phyloP scores from a whole-genome alignment of 306 rosid genomes.

The Cucumis hystrix region DNA sequence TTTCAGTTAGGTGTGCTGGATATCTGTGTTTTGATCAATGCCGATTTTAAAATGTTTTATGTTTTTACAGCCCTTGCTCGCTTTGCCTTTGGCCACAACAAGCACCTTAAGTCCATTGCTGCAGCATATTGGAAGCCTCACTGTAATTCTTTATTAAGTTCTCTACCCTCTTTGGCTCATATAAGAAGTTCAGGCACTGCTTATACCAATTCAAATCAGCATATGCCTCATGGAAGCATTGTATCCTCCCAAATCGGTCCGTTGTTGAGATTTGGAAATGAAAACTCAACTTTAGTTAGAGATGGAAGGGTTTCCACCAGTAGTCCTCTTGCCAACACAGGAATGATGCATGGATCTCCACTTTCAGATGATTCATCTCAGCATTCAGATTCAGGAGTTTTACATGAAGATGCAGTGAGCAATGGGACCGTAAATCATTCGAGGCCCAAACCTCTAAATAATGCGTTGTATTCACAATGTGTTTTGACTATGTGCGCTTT shows the following conservation, averaged over 20 bases:
- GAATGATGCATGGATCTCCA: conserved; percentile 92
- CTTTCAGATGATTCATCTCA: conserved; percentile 82
- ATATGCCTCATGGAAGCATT: conserved; percentile 42
- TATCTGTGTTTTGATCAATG: neutral
- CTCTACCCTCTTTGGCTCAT: conserved; percentile 71
- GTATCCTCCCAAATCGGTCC: conserved; percentile 84
- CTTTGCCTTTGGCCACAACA: conserved; percentile 93
- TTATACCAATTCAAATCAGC: conserved; percentile 38
- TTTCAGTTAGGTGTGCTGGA: neutral
- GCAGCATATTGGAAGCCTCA: conserved; percentile 93
- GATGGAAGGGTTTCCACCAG: conserved; percentile 78
- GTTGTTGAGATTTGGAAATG: conserved; percentile 59
- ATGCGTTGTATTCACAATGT: conserved; percentile 62
- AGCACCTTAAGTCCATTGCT: conserved; percentile 86
- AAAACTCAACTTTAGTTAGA: conserved; percentile 42
- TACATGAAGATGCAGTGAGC: conserved; percentile 64
- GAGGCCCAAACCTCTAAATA: conserved; percentile 56
- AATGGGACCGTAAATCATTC: conserved; percentile 62
- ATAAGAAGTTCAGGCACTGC: conserved; percentile 41
- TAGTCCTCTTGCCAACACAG: conserved; percentile 76
- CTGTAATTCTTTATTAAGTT: conserved; percentile 52
- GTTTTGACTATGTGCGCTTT: conserved; percentile 78
- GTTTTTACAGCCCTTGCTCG: conserved; percentile 63
- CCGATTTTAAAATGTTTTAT: neutral
- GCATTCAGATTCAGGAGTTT: conserved; percentile 91